Conservation (phyloP, 169 alveolate genomes). For the Plasmodium cynomolgi region DNA sequence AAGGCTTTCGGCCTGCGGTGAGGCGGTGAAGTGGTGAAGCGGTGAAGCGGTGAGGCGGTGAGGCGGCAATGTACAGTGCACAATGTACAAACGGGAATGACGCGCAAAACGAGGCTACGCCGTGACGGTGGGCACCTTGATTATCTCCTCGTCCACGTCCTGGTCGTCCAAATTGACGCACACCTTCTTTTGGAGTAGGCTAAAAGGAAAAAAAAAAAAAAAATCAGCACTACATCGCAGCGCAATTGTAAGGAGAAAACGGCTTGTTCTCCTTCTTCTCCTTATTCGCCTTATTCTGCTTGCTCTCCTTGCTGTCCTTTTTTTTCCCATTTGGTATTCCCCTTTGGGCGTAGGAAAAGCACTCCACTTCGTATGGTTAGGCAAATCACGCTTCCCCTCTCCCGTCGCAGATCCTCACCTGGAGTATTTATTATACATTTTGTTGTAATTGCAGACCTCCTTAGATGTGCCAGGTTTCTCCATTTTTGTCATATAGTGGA, state of each 20-base stretch:
- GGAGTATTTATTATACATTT: slow-evolving; percentile 26
- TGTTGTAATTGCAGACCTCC: not conserved
- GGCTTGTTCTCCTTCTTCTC: not conserved
- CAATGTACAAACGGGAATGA: not conserved
- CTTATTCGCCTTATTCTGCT: not conserved
- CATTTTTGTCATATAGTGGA: slow-evolving; percentile 17
- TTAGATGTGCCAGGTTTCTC: not conserved
- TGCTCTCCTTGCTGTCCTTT: not conserved
- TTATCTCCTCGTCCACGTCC: slow-evolving; percentile 30
- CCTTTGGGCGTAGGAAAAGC: not conserved
- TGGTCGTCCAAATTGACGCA: slow-evolving; percentile 47
- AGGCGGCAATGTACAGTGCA: not conserved
- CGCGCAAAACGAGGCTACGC: not conserved
- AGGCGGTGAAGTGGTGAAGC: not conserved
- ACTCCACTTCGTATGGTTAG: no score
- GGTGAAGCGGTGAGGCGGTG: not conserved
- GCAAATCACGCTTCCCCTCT: no score
- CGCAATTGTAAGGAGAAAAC: not conserved
- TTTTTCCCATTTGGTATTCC: not conserved
- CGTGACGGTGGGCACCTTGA: slow-evolving; percentile 1
- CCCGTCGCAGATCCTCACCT: not conserved
- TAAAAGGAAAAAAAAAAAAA: not conserved
- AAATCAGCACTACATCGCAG: not conserved
- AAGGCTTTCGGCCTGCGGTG: slow-evolving; percentile 27
- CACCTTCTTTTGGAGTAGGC: slow-evolving; percentile 28